Conservation (phyloP, 106 monocot species). For the Dioscorea dumetorum region DNA sequence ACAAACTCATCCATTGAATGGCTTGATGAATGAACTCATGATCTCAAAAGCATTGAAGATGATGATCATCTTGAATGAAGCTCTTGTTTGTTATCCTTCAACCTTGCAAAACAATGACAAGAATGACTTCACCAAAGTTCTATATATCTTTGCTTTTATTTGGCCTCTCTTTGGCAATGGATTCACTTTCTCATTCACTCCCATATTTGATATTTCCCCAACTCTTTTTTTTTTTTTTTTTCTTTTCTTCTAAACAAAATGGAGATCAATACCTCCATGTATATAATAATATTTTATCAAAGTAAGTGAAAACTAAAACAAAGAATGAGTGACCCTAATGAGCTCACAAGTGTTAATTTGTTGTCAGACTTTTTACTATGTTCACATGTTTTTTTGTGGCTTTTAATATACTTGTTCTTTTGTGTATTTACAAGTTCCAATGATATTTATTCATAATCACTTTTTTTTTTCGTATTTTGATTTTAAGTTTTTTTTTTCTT, state of each 20-base stretch:
- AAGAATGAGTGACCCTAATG: neutral
- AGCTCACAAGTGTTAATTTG: neutral
- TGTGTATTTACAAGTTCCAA: too few relatives aligned
- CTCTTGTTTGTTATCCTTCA: neutral
- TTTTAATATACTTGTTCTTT: too few relatives aligned
- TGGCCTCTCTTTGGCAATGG: slow-evolving; percentile 2
- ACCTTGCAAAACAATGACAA: neutral
- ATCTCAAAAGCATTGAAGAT: neutral
- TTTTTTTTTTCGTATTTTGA: too few relatives aligned
- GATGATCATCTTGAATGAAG: neutral
- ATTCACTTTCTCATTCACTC: neutral
- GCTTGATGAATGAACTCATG: too few relatives aligned
- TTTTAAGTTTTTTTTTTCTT: too few relatives aligned
- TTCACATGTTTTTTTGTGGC: too few relatives aligned
- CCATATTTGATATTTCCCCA: neutral
- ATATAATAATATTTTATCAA: neutral
- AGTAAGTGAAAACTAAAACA: neutral
- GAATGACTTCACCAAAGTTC: neutral
- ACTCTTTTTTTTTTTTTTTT: neutral
- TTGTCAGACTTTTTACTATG: too few relatives aligned
- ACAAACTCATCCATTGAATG: neutral
- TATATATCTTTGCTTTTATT: neutral
- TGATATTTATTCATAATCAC: too few relatives aligned
- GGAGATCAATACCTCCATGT: neutral
- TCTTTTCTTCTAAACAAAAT: neutral